A percentile compares a stretch with the other conserved stretches of the same genome.
phyloP scores from a whole-genome alignment of 148 eudicot genomes.

The Agrostemma githago region DNA sequence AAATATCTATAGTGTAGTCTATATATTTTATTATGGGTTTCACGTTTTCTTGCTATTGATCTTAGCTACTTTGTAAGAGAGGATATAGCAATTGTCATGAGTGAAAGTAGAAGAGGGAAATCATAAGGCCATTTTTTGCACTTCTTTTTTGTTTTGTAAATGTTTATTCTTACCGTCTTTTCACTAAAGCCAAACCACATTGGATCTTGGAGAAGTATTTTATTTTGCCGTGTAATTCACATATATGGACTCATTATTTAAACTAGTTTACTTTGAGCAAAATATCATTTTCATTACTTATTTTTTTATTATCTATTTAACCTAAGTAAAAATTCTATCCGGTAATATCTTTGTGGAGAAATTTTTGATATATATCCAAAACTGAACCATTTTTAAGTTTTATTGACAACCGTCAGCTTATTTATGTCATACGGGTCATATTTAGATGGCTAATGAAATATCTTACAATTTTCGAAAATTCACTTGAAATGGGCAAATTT shows the following conservation, averaged over 20 bases:
- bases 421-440: too few species aligned
- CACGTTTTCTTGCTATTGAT: slow-evolving; percentile 16
- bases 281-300: too few species aligned
- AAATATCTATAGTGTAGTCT: not conserved
- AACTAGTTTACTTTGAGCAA: too few species aligned
- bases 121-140: not conserved
- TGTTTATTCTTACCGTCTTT: slow-evolving; percentile 3
- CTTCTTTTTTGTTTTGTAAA: slow-evolving; percentile 22
- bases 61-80: slow-evolving; percentile 9
- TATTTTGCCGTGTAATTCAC: slow-evolving; percentile 7
- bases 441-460: too few species aligned
- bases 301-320: too few species aligned
- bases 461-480: too few species aligned
- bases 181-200: slow-evolving; percentile 20
- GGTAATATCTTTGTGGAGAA: too few species aligned
- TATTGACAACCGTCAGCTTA: too few species aligned
- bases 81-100: slow-evolving; percentile 14
- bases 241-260: not conserved
- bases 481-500: too few species aligned
- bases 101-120: slow-evolving; percentile 9
- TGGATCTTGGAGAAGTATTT: slow-evolving; percentile 16
- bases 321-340: too few species aligned
- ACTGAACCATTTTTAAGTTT: too few species aligned
- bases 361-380: too few species aligned
- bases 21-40: not conserved